These are phyloP conservation scores for Cucumis cinereus DNA, from an alignment of 306 rosid species.

Conservation along the genomic window DNA sequence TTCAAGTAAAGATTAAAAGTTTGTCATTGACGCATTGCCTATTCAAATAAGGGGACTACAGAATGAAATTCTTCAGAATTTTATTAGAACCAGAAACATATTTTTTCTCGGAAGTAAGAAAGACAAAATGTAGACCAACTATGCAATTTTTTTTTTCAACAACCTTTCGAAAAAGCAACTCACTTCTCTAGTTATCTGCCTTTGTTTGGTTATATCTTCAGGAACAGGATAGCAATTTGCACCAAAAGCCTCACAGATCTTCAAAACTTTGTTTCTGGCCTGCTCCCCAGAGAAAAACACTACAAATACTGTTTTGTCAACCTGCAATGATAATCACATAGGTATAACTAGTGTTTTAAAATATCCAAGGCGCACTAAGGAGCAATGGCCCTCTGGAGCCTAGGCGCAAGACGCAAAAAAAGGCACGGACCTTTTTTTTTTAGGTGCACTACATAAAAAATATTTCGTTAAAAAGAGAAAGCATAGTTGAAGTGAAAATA, in stretches of 20 bases:
- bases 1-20: not conserved
- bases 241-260: conserved; percentile 96
- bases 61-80: not conserved
- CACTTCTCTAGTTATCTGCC: conserved; percentile 92
- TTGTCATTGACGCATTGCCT: not conserved
- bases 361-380: too few relatives aligned
- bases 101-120: not conserved
- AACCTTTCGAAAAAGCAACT: conserved; percentile 15
- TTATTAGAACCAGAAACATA: conserved; percentile 2
- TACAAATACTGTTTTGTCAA: conserved; percentile 84
- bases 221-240: conserved; percentile 98
- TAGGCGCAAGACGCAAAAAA: too few relatives aligned
- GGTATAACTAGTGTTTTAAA: too few relatives aligned
- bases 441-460: too few relatives aligned
- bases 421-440: too few relatives aligned
- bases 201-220: conserved; percentile 80
- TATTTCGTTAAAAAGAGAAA: too few relatives aligned
- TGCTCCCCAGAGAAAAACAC: conserved; percentile 98
- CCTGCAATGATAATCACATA: conserved; percentile 32
- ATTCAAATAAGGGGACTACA: not conserved
- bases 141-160: conserved; percentile 3
- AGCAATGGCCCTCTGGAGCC: too few relatives aligned
- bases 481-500: too few relatives aligned
- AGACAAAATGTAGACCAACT: conserved; percentile 16
- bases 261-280: conserved; percentile 83